These are phyloP conservation scores for Sphagnurus paluster DNA, from an alignment of 1,284 basidiomycete species.

Conservation along the genomic window DNA sequence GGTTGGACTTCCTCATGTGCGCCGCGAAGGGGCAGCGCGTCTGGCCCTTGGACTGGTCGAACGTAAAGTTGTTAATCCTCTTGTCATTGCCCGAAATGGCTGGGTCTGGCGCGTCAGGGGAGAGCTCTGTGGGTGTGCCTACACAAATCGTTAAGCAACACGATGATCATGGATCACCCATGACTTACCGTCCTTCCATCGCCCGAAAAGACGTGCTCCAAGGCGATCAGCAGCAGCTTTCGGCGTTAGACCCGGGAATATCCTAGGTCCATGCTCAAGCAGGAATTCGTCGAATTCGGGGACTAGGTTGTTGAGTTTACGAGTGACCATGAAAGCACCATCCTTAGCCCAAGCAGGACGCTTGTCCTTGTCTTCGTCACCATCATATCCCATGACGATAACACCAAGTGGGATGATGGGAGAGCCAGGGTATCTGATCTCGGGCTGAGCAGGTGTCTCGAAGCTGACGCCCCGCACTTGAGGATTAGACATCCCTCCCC, in stretches of 20 bases:
- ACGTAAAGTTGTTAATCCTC: conserved; percentile 21
- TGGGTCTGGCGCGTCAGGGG: conserved; percentile 14
- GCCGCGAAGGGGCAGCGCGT: conserved; percentile 20
- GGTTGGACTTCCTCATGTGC: conserved; percentile 23
- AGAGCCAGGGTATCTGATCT: conserved; percentile 14
- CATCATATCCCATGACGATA: conserved; percentile 25
- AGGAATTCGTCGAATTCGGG: conserved; percentile 23
- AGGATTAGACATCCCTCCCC: conserved; percentile 22
- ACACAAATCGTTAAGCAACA: not conserved
- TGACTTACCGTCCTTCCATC: conserved; percentile 25
- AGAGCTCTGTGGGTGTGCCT: conserved; percentile 21
- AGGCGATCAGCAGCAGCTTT: conserved; percentile 18
- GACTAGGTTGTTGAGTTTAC: conserved; percentile 23
- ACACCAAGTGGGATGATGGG: conserved; percentile 17
- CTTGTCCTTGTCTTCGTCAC: conserved; percentile 19
- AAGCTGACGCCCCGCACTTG: conserved; percentile 13
- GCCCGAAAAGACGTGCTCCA: conserved; percentile 24
- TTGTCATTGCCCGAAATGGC: conserved; percentile 12
- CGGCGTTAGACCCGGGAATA: conserved; percentile 13
- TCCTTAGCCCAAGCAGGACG: conserved; percentile 25
- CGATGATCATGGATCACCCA: not conserved
- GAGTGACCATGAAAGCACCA: conserved; percentile 26
- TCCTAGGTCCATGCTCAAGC: conserved; percentile 10
- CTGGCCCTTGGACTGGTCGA: conserved; percentile 16
- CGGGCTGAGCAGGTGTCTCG: conserved; percentile 5